Evolutionary conservation across 345 rosid species (phyloP).

Genomic region (Dovyalis caffra): DNA sequence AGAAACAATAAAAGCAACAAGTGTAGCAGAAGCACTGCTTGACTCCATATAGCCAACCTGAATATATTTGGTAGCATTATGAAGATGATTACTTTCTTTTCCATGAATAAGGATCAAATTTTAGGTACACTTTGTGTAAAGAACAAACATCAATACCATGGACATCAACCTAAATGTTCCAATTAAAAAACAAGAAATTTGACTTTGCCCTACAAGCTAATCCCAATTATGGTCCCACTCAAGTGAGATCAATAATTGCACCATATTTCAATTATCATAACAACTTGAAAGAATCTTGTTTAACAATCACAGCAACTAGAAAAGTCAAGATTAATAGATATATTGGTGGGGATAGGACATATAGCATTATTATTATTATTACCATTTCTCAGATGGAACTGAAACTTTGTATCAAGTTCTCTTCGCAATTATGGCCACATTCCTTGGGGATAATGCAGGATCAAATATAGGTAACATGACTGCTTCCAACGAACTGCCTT

Average conservation of each 20-base stretch:
- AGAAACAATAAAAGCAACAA: neutral
- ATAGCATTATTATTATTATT: neutral
- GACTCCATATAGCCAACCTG: neutral
- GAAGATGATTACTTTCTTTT: neutral
- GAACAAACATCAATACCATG: neutral
- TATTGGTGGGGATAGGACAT: no score
- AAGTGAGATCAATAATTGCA: neutral
- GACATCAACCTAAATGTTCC: neutral
- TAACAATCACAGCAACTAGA: neutral
- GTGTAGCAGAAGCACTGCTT: neutral
- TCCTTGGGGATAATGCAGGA: slow-evolving; percentile 82
- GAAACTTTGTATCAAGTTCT: slow-evolving; percentile 31
- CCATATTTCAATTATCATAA: neutral
- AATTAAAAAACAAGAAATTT: no score
- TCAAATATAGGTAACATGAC: slow-evolving; percentile 78
- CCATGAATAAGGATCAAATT: no score
- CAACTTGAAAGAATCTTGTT: neutral
- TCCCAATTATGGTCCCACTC: neutral
- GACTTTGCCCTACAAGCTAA: neutral
- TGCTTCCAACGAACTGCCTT: slow-evolving; percentile 48
- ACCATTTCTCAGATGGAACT: slow-evolving; percentile 8
- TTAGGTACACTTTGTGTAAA: neutral
- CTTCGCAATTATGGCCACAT: slow-evolving; percentile 78
- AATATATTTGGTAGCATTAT: neutral
- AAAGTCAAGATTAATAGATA: neutral